A percentile compares a stretch with the other conserved stretches of the same genome.
Evolutionary conservation across 176 grass and related monocot species (phyloP).

Genomic region (Carex parvula): DNA sequence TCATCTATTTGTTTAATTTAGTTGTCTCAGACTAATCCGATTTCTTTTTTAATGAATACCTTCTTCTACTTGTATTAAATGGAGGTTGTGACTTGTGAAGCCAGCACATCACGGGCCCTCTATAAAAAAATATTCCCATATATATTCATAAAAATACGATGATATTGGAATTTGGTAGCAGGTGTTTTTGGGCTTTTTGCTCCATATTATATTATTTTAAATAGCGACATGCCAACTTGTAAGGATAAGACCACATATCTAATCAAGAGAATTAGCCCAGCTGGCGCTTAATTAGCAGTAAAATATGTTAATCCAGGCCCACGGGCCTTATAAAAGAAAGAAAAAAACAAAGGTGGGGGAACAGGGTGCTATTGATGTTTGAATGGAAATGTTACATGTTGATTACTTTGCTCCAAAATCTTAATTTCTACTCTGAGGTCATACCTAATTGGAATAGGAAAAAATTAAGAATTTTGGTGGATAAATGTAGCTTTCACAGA

Average conservation of each 20-base stretch:
- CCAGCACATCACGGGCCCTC: not conserved
- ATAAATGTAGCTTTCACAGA: not conserved
- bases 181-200: not conserved
- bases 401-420: not conserved
- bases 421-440: not conserved
- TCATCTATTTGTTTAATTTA: no score
- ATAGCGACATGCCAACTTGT: conserved; percentile 3
- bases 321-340: not conserved
- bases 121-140: not conserved
- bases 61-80: no score
- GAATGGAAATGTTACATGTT: not conserved
- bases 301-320: not conserved
- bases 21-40: no score
- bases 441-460: not conserved
- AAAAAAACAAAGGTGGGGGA: not conserved
- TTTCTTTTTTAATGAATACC: no score
- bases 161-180: not conserved
- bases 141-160: not conserved
- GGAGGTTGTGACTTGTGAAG: not conserved
- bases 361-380: not conserved
- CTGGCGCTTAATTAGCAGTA: not conserved
- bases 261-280: not conserved
- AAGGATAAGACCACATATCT: not conserved
- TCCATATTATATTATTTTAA: not conserved
- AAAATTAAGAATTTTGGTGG: not conserved